Conservation (phyloP, 1,284 basidiomycete species). For the Leccinum subrobustum region DNA sequence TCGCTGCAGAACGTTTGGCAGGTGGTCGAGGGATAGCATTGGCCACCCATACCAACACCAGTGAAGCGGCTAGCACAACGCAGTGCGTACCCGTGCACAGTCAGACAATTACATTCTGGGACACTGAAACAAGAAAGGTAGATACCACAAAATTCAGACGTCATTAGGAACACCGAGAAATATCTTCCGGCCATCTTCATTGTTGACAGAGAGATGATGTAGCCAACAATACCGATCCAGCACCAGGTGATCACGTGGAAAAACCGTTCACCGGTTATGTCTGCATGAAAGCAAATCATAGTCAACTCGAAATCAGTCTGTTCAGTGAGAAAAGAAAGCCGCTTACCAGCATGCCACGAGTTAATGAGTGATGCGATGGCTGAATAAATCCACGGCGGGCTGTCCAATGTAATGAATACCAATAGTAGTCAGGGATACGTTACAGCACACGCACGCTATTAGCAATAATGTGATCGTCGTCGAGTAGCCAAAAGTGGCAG, state of each 20-base stretch:
- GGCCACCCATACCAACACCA: constrained; percentile 53
- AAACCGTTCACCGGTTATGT: neutral
- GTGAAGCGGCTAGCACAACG: neutral
- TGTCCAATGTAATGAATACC: neutral
- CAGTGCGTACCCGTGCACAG: too few species aligned
- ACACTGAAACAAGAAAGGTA: neutral
- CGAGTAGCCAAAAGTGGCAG: neutral
- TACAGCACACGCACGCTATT: neutral
- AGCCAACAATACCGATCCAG: constrained; percentile 61
- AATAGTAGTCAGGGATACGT: neutral
- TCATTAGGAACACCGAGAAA: constrained; percentile 65
- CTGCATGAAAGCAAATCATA: neutral
- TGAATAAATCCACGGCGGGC: neutral
- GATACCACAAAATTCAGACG: constrained; percentile 50
- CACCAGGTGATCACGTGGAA: constrained; percentile 29
- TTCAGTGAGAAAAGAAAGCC: neutral
- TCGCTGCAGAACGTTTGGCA: constrained; percentile 50
- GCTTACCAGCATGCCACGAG: neutral
- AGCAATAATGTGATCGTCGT: neutral
- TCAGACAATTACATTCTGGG: neutral
- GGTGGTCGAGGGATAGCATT: constrained; percentile 63
- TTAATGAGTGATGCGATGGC: neutral
- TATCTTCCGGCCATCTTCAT: constrained; percentile 56
- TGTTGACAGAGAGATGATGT: constrained; percentile 62
- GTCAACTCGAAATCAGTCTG: neutral